Conservation (phyloP, 441 rosid genomes). For the Gossypium trilobum region DNA sequence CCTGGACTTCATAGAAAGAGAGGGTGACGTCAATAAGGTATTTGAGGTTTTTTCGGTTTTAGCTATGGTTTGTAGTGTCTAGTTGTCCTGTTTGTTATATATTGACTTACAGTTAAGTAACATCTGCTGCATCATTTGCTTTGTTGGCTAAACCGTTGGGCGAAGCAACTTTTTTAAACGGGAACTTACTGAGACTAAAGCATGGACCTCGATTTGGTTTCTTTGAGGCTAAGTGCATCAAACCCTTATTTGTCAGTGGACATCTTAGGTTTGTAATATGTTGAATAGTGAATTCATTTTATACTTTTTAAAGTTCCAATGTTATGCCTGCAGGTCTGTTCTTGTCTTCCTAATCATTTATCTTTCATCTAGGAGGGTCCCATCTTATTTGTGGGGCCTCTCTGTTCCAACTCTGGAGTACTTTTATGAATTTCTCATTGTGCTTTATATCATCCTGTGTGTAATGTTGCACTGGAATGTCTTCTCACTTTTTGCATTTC, state of each 20-base stretch:
- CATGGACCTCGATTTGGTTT: constrained; percentile 81
- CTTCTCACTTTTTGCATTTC: constrained; percentile 18
- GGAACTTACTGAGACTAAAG: constrained; percentile 91
- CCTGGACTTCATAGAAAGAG: constrained; percentile 69
- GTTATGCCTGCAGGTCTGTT: constrained; percentile 95
- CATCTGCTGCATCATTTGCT: constrained; percentile 89
- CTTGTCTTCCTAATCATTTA: constrained; percentile 88
- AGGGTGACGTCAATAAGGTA: constrained; percentile 89
- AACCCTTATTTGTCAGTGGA: constrained; percentile 69
- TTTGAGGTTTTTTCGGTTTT: constrained; percentile 27
- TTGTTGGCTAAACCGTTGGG: constrained; percentile 96
- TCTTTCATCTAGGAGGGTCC: constrained; percentile 81
- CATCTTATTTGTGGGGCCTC: constrained; percentile 74
- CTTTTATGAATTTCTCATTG: constrained; percentile 67
- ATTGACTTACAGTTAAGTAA: constrained; percentile 83
- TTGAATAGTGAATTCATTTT: constrained; percentile 28
- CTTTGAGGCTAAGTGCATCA: constrained; percentile 92
- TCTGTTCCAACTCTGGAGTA: constrained; percentile 74
- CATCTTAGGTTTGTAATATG: constrained; percentile 55
- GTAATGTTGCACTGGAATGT: constrained; percentile 11
- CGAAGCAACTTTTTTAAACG: constrained; percentile 84
- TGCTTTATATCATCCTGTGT: constrained; percentile 33
- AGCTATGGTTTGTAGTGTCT: constrained; percentile 40
- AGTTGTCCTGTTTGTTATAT: constrained; percentile 47
- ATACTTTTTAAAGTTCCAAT: constrained; percentile 58